phyloP scores from a whole-genome alignment of 306 rosid species.

The Arachis stenosperma region DNA sequence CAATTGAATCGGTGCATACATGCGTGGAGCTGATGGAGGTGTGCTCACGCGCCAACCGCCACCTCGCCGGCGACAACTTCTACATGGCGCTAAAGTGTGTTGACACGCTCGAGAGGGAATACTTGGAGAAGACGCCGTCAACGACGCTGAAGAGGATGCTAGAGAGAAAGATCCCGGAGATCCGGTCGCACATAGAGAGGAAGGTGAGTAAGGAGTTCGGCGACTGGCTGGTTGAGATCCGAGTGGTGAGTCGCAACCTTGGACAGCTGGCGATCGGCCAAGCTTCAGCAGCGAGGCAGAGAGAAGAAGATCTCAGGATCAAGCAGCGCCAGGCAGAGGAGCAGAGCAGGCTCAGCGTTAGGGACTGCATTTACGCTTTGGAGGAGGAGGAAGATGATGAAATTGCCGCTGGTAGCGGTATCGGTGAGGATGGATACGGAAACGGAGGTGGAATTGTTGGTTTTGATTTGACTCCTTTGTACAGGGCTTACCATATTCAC shows the following conservation, averaged over 20 bases:
- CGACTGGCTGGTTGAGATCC: constrained; percentile 98
- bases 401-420: constrained; percentile 43
- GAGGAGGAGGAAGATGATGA: constrained; percentile 92
- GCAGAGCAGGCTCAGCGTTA: constrained; percentile 91
- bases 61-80: constrained; percentile 65
- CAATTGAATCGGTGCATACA: constrained; percentile 63
- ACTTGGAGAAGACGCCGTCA: constrained; percentile 69
- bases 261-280: constrained; percentile 95
- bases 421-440: constrained; percentile 54
- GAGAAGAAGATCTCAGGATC: constrained; percentile 95
- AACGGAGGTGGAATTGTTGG: constrained; percentile 65
- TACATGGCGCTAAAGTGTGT: constrained; percentile 93
- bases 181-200: constrained; percentile 85
- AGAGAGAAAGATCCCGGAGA: constrained; percentile 93
- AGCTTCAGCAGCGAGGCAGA: constrained; percentile 93
- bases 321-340: constrained; percentile 99
- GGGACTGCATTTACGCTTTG: constrained; percentile 88
- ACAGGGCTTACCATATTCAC: constrained; percentile 81
- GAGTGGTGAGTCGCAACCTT: constrained; percentile 82
- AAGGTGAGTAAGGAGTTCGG: constrained; percentile 91
- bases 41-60: constrained; percentile 80
- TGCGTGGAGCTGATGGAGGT: constrained; percentile 67
- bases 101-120: constrained; percentile 74
- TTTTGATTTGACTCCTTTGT: constrained; percentile 90
- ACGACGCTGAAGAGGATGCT: constrained; percentile 82